Conservation (phyloP, 805 yeast species). For the Barnettozyma sp. region DNA sequence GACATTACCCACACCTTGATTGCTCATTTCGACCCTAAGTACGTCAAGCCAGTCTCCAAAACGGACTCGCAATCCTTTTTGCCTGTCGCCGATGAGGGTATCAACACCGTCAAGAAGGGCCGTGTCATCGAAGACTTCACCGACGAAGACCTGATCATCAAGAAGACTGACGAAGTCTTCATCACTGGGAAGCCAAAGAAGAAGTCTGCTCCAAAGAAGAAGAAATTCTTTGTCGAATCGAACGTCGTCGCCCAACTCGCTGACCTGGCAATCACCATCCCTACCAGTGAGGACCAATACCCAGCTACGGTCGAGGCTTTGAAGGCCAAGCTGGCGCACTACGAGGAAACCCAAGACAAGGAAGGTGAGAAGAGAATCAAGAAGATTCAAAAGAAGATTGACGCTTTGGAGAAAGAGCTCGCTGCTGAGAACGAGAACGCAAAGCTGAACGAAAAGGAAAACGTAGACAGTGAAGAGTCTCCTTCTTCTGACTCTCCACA, state of each 20-base stretch:
- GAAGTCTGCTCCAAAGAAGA: conserved; percentile 41
- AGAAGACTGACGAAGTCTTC: conserved; percentile 54
- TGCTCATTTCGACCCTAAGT: conserved; percentile 69
- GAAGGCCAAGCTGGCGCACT: conserved; percentile 64
- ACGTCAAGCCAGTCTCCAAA: conserved; percentile 46
- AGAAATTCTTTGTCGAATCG: conserved; percentile 70
- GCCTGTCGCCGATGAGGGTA: conserved; percentile 21
- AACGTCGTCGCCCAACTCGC: conserved; percentile 70
- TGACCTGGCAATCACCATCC: conserved; percentile 71
- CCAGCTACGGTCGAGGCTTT: conserved; percentile 57
- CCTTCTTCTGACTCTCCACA: conserved; percentile 10
- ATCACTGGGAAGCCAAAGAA: conserved; percentile 46
- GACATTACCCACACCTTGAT: conserved; percentile 67
- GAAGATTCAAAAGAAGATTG: conserved; percentile 71
- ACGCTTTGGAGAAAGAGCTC: conserved; percentile 52
- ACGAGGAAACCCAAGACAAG: conserved; percentile 66
- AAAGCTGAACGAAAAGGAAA: conserved; percentile 6
- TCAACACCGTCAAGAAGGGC: conserved; percentile 19
- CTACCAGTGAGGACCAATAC: conserved; percentile 68
- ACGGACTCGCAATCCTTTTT: not conserved
- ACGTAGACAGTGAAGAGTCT: conserved; percentile 13
- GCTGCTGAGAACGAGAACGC: conserved; percentile 38
- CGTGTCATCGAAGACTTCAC: conserved; percentile 48
- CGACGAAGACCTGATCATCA: conserved; percentile 58
- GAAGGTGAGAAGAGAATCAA: conserved; percentile 72